Conservation (phyloP, 495 filamentous ascomycete genomes). For the Geoglossum glabrum region DNA sequence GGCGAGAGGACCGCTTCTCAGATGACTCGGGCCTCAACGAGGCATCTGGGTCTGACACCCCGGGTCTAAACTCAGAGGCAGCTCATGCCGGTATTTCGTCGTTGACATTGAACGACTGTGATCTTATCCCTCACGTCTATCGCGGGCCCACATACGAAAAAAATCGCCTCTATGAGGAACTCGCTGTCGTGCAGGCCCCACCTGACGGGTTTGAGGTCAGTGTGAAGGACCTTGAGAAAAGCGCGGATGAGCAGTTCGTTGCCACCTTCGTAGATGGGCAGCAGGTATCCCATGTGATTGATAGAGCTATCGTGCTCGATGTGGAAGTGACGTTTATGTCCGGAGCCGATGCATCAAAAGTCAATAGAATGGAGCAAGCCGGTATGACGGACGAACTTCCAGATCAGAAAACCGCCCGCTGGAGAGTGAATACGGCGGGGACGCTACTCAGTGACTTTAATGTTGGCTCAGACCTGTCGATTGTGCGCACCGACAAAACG, state of each 20-base stretch:
- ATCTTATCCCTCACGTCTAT: too few species aligned
- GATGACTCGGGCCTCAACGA: too few species aligned
- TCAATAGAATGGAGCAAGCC: conserved; percentile 16
- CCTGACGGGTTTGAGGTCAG: background rate
- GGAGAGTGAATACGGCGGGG: conserved; percentile 19
- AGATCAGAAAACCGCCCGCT: conserved; percentile 15
- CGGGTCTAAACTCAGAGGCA: too few species aligned
- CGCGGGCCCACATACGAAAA: too few species aligned
- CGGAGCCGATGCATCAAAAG: conserved; percentile 17
- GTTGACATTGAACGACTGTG: too few species aligned
- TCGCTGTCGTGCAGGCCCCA: background rate
- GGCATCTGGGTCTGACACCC: too few species aligned
- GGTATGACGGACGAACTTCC: conserved; percentile 12
- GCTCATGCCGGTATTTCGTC: too few species aligned
- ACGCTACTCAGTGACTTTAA: conserved; percentile 12
- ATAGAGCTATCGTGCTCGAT: background rate
- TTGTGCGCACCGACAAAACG: background rate
- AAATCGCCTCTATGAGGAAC: background rate
- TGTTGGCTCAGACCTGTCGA: background rate
- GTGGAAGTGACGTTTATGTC: conserved; percentile 9
- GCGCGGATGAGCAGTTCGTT: background rate
- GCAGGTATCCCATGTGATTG: background rate
- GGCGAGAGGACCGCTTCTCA: too few species aligned
- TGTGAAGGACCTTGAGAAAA: background rate
- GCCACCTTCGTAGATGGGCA: background rate